phyloP scores from a whole-genome alignment of 352 stramenopile genomes.

The Phytophthora hibernalis region DNA sequence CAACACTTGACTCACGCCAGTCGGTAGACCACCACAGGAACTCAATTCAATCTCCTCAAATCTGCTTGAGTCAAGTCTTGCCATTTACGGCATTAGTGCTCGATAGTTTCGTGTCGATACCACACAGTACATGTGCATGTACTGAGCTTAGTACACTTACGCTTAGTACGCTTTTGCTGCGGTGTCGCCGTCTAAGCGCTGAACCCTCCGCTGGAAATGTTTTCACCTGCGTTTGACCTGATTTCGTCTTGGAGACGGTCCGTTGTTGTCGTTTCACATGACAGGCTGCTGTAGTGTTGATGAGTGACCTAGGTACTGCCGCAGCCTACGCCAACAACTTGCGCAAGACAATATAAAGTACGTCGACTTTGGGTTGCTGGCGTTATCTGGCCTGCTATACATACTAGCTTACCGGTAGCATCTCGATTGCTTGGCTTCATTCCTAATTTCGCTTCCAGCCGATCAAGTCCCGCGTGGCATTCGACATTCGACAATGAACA shows the following conservation, averaged over 20 bases:
- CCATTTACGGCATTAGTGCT: too few relatives aligned
- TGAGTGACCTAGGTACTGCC: neutral
- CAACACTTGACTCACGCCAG: neutral
- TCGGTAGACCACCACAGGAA: too few relatives aligned
- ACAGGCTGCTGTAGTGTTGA: too few relatives aligned
- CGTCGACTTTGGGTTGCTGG: neutral
- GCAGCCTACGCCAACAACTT: too few relatives aligned
- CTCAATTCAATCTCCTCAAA: too few relatives aligned
- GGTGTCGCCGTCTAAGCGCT: too few relatives aligned
- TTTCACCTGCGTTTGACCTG: neutral
- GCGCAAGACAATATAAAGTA: neutral
- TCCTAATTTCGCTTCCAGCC: neutral
- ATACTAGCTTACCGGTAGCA: too few relatives aligned
- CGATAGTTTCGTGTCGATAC: too few relatives aligned
- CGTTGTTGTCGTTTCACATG: neutral
- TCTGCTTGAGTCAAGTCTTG: too few relatives aligned
- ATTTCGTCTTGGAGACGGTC: neutral
- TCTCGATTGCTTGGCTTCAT: neutral
- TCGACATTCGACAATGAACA: constrained; percentile 2
- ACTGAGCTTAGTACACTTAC: too few relatives aligned
- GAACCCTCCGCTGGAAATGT: neutral
- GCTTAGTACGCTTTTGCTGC: too few relatives aligned
- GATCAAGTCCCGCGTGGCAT: constrained; percentile 1
- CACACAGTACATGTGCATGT: too few relatives aligned
- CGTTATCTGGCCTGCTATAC: neutral